These are phyloP conservation scores for Rhododendron henanense DNA, from an alignment of 148 eudicot species.

Conservation along the genomic window DNA sequence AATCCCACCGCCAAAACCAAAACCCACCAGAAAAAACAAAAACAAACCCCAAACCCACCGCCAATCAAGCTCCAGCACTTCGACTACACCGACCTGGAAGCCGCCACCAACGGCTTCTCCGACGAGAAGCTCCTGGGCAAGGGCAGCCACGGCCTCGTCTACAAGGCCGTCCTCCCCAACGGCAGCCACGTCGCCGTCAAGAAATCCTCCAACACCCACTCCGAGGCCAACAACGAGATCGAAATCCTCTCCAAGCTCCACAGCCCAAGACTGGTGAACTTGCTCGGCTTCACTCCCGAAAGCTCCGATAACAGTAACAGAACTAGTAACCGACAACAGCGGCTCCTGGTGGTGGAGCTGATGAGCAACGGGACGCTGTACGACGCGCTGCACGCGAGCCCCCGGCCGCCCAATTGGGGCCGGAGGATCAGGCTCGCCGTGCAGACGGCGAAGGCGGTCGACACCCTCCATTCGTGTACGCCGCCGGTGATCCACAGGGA, in stretches of 20 bases:
- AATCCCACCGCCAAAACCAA: background rate
- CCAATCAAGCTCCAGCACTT: conserved; percentile 59
- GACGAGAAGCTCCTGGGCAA: conserved; percentile 67
- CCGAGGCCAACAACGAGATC: conserved; percentile 75
- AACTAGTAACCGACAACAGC: conserved; percentile 21
- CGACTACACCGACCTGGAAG: conserved; percentile 58
- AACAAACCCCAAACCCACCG: background rate
- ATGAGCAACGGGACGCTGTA: conserved; percentile 88
- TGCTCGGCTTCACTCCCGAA: conserved; percentile 49
- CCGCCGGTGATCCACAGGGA: conserved; percentile 92
- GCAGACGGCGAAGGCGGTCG: conserved; percentile 68
- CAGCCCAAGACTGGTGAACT: conserved; percentile 74
- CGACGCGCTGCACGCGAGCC: conserved; percentile 54
- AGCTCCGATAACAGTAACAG: background rate
- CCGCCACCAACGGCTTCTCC: conserved; percentile 76
- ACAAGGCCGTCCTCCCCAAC: conserved; percentile 63
- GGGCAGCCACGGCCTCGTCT: conserved; percentile 94
- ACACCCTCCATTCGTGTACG: conserved; percentile 54
- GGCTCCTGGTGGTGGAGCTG: conserved; percentile 70
- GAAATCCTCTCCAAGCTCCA: conserved; percentile 57
- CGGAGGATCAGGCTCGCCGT: conserved; percentile 49
- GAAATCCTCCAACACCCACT: conserved; percentile 19
- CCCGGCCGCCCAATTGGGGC: conserved; percentile 56
- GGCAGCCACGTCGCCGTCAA: conserved; percentile 83
- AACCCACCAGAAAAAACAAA: conserved; percentile 14